Conservation (phyloP, 2,329 filamentous ascomycete genomes). For the Diaporthe sp. region DNA sequence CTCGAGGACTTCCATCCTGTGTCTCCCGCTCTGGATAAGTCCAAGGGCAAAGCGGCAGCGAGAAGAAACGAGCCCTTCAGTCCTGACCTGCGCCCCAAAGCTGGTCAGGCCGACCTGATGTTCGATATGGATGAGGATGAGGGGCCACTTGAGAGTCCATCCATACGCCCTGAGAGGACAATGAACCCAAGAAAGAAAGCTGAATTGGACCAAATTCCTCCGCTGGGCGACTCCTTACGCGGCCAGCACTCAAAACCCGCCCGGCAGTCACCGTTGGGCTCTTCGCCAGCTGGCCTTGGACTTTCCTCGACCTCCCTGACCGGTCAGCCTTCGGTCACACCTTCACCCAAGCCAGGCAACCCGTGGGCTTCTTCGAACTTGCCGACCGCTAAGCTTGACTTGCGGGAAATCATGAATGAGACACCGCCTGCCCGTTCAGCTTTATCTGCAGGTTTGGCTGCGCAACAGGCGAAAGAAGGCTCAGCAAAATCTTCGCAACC, state of each 20-base stretch:
- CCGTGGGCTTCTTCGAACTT: conserved; percentile 67
- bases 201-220: conserved; percentile 48
- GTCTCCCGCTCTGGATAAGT: conserved; percentile 58
- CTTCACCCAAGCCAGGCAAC: conserved; percentile 45
- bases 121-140: conserved; percentile 94
- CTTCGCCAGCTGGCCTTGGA: conserved; percentile 37
- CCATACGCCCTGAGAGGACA: conserved; percentile 45
- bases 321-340: conserved; percentile 29
- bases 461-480: conserved; percentile 59
- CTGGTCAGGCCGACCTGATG: conserved; percentile 82
- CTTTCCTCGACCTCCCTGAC: conserved; percentile 28
- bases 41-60: conserved; percentile 60
- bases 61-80: conserved; percentile 70
- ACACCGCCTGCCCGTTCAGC: conserved; percentile 63
- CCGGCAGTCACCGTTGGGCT: conserved; percentile 33
- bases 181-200: conserved; percentile 37
- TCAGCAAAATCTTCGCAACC: conserved; percentile 53
- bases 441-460: conserved; percentile 66
- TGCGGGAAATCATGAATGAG: conserved; percentile 81
- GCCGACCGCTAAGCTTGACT: conserved; percentile 74
- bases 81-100: conserved; percentile 76
- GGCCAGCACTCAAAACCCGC: conserved; percentile 53
- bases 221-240: conserved; percentile 53
- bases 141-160: conserved; percentile 47
- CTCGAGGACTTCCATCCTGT: conserved; percentile 69